phyloP scores from a whole-genome alignment of 345 rosid genomes.

The Eucalyptus cloeziana region DNA sequence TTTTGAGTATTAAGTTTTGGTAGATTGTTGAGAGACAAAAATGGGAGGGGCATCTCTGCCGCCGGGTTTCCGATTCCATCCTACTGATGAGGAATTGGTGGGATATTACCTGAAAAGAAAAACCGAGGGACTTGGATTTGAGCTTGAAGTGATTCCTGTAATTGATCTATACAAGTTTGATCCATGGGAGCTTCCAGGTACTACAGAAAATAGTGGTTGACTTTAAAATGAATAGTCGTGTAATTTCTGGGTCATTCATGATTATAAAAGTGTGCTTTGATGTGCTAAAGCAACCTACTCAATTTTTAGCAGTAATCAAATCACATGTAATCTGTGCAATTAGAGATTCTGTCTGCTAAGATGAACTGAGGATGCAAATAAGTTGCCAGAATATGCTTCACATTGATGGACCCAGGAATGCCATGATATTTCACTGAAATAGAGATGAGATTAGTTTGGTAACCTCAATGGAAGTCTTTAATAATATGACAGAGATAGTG shows the following conservation, averaged over 20 bases:
- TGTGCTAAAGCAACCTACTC: neutral
- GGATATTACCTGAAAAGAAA: slow-evolving; percentile 75
- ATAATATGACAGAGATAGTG: neutral
- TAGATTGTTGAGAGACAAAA: neutral
- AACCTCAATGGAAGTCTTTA: neutral
- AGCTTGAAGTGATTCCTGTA: slow-evolving; percentile 76
- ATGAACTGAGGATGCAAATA: neutral
- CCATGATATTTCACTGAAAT: neutral
- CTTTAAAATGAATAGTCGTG: neutral
- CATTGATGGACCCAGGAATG: neutral
- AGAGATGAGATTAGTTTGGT: neutral
- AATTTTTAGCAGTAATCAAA: neutral
- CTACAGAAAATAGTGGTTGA: neutral
- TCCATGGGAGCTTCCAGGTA: slow-evolving; percentile 95
- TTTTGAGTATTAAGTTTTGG: neutral
- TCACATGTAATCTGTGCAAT: neutral
- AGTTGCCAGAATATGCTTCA: neutral
- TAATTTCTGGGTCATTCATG: neutral
- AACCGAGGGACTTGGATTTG: slow-evolving; percentile 50
- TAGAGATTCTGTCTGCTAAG: neutral
- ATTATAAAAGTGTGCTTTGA: neutral
- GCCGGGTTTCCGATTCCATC: slow-evolving; percentile 90
- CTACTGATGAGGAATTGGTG: slow-evolving; percentile 77
- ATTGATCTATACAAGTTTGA: slow-evolving; percentile 81
- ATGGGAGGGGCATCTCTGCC: slow-evolving; percentile 74